These are phyloP conservation scores for Pyronema domesticum DNA, from an alignment of 495 filamentous ascomycete genomes.

Conservation along the genomic window DNA sequence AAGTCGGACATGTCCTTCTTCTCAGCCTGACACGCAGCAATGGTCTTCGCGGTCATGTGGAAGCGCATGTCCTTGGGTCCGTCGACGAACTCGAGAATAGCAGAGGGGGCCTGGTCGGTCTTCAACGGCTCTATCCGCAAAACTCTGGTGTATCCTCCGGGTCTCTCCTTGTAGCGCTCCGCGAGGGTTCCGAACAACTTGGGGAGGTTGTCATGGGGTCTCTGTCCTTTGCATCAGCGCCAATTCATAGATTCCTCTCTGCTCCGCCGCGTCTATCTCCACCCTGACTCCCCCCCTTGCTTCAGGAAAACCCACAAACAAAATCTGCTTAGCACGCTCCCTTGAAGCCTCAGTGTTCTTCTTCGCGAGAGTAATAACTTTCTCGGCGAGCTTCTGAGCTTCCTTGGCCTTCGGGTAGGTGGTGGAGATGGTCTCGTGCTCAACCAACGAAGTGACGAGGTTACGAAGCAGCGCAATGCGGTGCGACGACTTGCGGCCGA, in stretches of 20 bases:
- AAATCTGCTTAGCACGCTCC: constrained; percentile 47
- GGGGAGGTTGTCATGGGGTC: constrained; percentile 49
- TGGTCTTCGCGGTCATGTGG: constrained; percentile 65
- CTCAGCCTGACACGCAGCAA: constrained; percentile 43
- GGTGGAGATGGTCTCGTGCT: constrained; percentile 79
- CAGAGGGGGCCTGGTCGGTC: constrained; percentile 63
- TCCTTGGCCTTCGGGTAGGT: constrained; percentile 96
- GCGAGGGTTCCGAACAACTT: constrained; percentile 76
- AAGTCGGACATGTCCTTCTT: constrained; percentile 42
- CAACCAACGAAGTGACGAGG: constrained; percentile 85
- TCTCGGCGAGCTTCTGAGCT: constrained; percentile 79
- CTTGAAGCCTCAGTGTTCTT: constrained; percentile 62
- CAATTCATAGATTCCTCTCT: no score
- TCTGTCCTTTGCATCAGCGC: constrained; percentile 24
- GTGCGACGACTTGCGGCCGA: constrained; percentile 67
- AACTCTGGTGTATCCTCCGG: constrained; percentile 88
- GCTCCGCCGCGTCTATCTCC: neutral
- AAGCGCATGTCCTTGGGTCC: constrained; percentile 91
- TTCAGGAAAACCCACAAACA: constrained; percentile 49
- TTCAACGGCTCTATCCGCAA: constrained; percentile 61
- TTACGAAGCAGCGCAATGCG: constrained; percentile 88
- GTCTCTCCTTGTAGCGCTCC: constrained; percentile 58
- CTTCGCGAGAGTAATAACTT: constrained; percentile 84
- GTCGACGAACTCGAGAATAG: constrained; percentile 92
- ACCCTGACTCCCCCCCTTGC: neutral